These are phyloP conservation scores for Anisogramma anomala DNA, from an alignment of 2,329 filamentous ascomycete genomes.

Conservation along the genomic window DNA sequence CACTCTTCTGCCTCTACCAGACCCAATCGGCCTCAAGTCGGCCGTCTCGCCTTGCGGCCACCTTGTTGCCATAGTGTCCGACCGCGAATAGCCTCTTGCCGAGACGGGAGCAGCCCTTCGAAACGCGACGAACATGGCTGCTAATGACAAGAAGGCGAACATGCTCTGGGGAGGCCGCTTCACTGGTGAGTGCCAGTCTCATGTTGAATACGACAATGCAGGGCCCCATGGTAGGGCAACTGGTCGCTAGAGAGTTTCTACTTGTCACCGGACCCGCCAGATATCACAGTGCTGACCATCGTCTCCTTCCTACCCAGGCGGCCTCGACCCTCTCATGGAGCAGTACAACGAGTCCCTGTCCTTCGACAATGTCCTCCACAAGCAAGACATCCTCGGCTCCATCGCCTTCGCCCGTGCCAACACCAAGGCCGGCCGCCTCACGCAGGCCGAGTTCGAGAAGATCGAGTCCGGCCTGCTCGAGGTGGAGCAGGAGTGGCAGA, in stretches of 20 bases:
- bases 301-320: conserved; percentile 39
- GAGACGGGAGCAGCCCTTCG: neutral
- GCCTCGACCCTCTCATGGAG: conserved; percentile 74
- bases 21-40: no score
- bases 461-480: conserved; percentile 60
- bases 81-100: neutral
- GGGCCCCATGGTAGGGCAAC: neutral
- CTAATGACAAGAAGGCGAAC: conserved; percentile 7
- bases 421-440: conserved; percentile 61
- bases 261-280: no score
- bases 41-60: no score
- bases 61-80: neutral
- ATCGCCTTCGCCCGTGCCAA: conserved; percentile 78
- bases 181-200: conserved; percentile 2
- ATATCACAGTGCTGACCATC: neutral
- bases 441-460: conserved; percentile 56
- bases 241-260: neutral
- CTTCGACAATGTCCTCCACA: conserved; percentile 68
- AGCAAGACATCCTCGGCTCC: conserved; percentile 67
- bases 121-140: conserved; percentile 1
- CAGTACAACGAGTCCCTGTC: conserved; percentile 73
- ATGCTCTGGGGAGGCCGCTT: conserved; percentile 9
- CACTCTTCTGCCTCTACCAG: no score
- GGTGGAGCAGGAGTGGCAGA: conserved; percentile 43
- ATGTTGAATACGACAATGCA: neutral